Evolutionary conservation across 1,139 yeast species (phyloP).

Genomic region (Scheffersomyces insectosa): DNA sequence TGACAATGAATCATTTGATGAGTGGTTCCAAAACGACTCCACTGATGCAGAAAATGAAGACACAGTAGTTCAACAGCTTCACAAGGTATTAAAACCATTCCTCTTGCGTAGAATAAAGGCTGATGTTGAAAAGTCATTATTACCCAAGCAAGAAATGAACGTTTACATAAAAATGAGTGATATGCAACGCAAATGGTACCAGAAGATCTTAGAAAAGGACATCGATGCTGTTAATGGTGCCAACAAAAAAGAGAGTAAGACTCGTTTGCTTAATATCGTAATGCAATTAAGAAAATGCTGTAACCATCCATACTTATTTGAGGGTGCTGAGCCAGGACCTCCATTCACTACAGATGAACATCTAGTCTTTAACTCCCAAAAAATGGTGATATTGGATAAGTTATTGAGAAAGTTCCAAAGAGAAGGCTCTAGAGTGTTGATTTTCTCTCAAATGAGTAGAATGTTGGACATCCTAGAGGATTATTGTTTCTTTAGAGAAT

Average conservation of each 20-base stretch:
- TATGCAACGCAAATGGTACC: conserved; percentile 79
- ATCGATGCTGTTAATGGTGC: conserved; percentile 84
- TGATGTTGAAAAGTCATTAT: conserved; percentile 74
- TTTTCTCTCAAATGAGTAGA: conserved; percentile 82
- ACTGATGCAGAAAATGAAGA: conserved; percentile 36
- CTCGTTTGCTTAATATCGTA: conserved; percentile 72
- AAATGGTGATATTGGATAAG: conserved; percentile 71
- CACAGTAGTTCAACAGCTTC: conserved; percentile 78
- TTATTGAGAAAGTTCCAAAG: conserved; percentile 59
- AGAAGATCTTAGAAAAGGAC: conserved; percentile 72
- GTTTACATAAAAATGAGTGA: conserved; percentile 73
- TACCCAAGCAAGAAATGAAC: conserved; percentile 74
- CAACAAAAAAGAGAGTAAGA: conserved; percentile 70
- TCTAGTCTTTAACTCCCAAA: conserved; percentile 69
- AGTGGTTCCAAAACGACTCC: conserved; percentile 55
- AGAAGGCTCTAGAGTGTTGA: conserved; percentile 74
- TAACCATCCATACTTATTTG: conserved; percentile 80
- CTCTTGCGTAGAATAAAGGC: conserved; percentile 72
- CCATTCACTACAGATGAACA: conserved; percentile 85
- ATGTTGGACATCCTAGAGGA: conserved; percentile 78
- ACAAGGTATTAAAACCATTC: conserved; percentile 81
- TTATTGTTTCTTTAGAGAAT: conserved; percentile 68
- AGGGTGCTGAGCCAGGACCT: conserved; percentile 88
- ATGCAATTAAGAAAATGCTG: conserved; percentile 86
- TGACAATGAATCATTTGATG: conserved; percentile 71